phyloP scores from a whole-genome alignment of 345 rosid genomes.

The Populus pruinosa region DNA sequence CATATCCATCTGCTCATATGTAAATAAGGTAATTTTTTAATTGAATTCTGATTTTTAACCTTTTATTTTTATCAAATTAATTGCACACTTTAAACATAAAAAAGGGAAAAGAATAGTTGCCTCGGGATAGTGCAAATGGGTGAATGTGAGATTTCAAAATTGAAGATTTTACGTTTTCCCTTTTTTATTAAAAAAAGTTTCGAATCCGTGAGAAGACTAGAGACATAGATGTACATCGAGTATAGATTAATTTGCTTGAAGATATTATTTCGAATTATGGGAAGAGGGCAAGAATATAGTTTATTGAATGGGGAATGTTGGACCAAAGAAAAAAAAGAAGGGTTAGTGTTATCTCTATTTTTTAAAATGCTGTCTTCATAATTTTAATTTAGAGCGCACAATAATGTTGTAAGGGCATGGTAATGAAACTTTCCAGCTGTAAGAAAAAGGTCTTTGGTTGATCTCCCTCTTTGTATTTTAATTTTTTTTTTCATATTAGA shows the following conservation, averaged over 20 bases:
- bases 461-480: neutral
- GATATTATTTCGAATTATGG: no score
- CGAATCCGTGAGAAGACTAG: no score
- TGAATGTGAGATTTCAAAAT: neutral
- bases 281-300: no score
- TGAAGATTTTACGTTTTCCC: neutral
- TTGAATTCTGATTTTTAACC: neutral
- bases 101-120: neutral
- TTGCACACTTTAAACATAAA: neutral
- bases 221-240: no score
- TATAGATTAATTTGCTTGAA: no score
- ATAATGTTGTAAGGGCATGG: neutral
- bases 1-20: slow-evolving; percentile 47
- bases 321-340: no score
- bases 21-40: slow-evolving; percentile 49
- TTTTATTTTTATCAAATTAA: neutral
- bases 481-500: no score
- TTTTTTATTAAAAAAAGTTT: no score
- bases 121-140: neutral
- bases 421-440: neutral
- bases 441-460: neutral
- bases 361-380: no score
- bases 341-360: no score
- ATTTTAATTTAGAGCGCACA: no score
- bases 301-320: no score